Conservation (phyloP, 371 early-diverging fungal species). For the Mortierella sp. region DNA sequence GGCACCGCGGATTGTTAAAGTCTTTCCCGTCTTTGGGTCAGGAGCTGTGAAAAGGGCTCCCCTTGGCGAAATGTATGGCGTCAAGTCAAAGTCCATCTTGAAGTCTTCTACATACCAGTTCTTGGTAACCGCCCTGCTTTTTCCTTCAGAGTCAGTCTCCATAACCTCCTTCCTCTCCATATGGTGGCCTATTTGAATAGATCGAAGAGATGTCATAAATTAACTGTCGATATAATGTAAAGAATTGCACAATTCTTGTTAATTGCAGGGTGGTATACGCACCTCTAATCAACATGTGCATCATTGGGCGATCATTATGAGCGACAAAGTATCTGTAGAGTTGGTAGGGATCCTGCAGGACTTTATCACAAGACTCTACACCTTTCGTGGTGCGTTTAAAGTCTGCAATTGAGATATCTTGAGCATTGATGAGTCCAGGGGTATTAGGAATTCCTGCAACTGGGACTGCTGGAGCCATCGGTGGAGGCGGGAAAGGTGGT, state of each 20-base stretch:
- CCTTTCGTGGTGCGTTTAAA: constrained; percentile 27
- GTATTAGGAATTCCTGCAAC: constrained; percentile 24
- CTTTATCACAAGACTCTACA: constrained; percentile 28
- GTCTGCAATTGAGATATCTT: constrained; percentile 41
- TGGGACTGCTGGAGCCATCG: neutral
- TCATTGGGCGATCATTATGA: constrained; percentile 40
- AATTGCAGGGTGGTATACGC: neutral
- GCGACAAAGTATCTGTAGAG: constrained; percentile 47
- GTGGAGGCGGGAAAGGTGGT: constrained; percentile 14
- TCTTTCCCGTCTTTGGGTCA: constrained; percentile 23
- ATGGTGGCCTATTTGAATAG: constrained; percentile 17
- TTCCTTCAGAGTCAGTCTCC: constrained; percentile 29
- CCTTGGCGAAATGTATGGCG: constrained; percentile 21
- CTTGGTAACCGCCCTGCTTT: constrained; percentile 1
- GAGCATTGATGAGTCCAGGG: constrained; percentile 26
- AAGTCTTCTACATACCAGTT: constrained; percentile 24
- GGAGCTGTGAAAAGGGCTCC: constrained; percentile 28
- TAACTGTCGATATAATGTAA: too few species aligned
- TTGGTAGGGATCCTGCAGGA: constrained; percentile 39
- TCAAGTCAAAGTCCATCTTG: constrained; percentile 36
- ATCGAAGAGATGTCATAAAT: neutral
- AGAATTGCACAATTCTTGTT: too few species aligned
- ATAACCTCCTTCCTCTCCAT: constrained; percentile 15
- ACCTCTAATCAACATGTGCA: constrained; percentile 31
- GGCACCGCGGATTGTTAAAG: constrained; percentile 15